These are phyloP conservation scores for Russula dissimulans DNA, from an alignment of 768 basidiomycete genomes.

Conservation along the genomic window DNA sequence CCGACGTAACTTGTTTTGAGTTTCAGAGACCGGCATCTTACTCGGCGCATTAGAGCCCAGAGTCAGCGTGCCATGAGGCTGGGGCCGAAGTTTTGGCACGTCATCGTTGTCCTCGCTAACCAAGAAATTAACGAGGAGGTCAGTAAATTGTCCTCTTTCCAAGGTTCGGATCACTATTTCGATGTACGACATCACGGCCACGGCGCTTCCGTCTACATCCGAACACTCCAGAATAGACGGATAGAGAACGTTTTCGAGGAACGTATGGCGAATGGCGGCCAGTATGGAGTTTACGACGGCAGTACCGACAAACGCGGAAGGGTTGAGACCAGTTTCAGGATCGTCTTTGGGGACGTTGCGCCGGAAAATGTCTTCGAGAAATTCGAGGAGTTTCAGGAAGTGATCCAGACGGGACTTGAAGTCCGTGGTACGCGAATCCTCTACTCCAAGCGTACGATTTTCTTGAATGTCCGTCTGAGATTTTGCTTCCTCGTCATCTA, in stretches of 20 bases:
- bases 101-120: constrained; percentile 80
- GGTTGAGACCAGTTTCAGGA: constrained; percentile 38
- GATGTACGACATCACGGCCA: constrained; percentile 93
- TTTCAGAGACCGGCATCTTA: constrained; percentile 30
- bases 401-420: constrained; percentile 78
- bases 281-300: constrained; percentile 80
- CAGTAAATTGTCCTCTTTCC: constrained; percentile 54
- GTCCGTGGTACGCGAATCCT: constrained; percentile 64
- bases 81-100: constrained; percentile 37
- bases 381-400: constrained; percentile 85
- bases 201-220: constrained; percentile 86
- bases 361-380: constrained; percentile 79
- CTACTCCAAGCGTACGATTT: constrained; percentile 55
- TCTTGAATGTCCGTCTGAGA: constrained; percentile 40
- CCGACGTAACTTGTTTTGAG: constrained; percentile 40
- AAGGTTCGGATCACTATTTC: constrained; percentile 80
- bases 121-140: constrained; percentile 68
- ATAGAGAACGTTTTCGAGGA: constrained; percentile 89
- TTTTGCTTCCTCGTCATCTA: constrained; percentile 49
- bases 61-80: constrained; percentile 35
- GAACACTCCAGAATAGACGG: constrained; percentile 92
- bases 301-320: constrained; percentile 59
- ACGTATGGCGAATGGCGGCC: constrained; percentile 73
- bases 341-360: constrained; percentile 44
- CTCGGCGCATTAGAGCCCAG: constrained; percentile 31